A percentile compares a stretch with the other conserved stretches of the same genome.
Evolutionary conservation across 202 grass and related monocot species (phyloP).

Genomic region (Schoenoplectus tabernaemontani): DNA sequence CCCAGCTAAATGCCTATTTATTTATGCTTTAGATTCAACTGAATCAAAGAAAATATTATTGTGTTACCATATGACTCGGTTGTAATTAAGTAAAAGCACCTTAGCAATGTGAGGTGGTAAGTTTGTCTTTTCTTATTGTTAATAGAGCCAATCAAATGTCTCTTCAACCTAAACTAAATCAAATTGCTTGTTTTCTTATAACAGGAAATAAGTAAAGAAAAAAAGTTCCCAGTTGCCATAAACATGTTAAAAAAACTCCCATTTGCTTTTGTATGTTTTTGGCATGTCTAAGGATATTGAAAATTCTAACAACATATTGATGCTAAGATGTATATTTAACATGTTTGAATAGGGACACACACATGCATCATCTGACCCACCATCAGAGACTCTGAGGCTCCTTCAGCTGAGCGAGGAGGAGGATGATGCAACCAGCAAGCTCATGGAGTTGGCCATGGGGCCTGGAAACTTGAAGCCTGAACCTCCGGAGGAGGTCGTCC

Average conservation of each 20-base stretch:
- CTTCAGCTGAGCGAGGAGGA: conserved; percentile 77
- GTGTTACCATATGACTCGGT: not conserved
- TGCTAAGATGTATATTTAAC: conserved; percentile 4
- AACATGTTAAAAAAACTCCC: not conserved
- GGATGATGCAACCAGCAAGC: conserved; percentile 92
- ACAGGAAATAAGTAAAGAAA: not conserved
- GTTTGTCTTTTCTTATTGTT: not conserved
- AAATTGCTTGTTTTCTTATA: not conserved
- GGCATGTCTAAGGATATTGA: not conserved
- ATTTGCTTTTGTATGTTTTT: conserved; percentile 24
- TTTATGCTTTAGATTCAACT: not conserved
- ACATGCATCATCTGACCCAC: conserved; percentile 49
- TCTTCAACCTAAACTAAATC: not conserved
- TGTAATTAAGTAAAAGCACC: not conserved
- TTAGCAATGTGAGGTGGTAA: not conserved
- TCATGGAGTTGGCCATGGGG: conserved; percentile 30
- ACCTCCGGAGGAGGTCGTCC: conserved; percentile 8
- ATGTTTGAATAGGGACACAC: conserved; percentile 38
- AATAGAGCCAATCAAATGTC: not conserved
- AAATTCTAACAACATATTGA: conserved; percentile 6
- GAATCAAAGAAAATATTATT: not conserved
- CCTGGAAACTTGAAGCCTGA: conserved; percentile 22
- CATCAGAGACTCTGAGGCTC: conserved; percentile 49
- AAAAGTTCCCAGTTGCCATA: not conserved
- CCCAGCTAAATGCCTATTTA: not conserved